Evolutionary conservation across 371 early-diverging fungal species (phyloP), one percentile per base, ranked within the genome.

Genomic region (Mucor piriformis): DNA sequence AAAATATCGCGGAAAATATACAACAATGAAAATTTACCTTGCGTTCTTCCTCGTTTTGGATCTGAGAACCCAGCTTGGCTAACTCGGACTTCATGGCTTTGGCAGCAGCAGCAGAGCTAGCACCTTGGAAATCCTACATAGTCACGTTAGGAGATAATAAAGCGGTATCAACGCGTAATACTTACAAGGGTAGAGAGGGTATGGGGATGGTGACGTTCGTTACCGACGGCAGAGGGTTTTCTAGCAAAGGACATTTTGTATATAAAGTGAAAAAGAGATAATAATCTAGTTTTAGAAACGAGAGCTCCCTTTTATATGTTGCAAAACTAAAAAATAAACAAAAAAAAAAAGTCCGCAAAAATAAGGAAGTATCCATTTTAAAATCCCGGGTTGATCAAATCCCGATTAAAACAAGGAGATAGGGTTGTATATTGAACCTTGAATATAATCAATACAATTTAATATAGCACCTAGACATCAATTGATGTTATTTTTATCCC

Each of bases 81-180:
- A 87, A 67, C 51, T 87, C 88, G 38, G 75, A 68, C 46, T 83
- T 83, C 86, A 87, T 87, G 52, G 86, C 79, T 50, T 83, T 85
- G 43, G 88, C 88, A 46, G 85, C 86, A 38, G 85, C 83, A 54
- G 85, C 85, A 66, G 80, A 83, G 61, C 83, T 83, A 20, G 87
- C 83, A 43, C 84, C 83, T 77, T 87, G 85, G 44, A 87, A 85
- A 57, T 84, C 85, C 85, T 87, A 50, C 25, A 8, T 16, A 50
- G 18, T 34, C 2, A 25, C 27, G 37, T 20, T 25, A 16, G 54
- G 15, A 40, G 34, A 33, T 12, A 35, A 23, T 15, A 46, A 38
- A 24, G 34, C 51, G 13, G 35, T 40, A 16, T 5, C 5, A 40
- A 40, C 20, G 42, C 34, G 6, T 11, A 16, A 37, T 15, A 63